These are phyloP conservation scores for Tuber microsphaerosporum DNA, from an alignment of 495 filamentous ascomycete species.

Conservation along the genomic window DNA sequence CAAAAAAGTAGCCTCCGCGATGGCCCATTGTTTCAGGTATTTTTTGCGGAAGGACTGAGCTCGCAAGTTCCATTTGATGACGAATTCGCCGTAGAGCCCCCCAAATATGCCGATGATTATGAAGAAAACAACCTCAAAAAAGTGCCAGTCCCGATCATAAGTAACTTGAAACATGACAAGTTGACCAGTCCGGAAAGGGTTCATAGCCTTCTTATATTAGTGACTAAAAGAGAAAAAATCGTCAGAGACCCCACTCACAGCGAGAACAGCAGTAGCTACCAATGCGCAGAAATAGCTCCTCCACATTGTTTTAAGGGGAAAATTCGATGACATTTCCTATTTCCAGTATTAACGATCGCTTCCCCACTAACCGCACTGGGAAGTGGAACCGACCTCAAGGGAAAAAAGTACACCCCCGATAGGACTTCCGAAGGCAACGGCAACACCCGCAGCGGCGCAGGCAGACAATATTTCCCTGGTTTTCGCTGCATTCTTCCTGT, in stretches of 20 bases:
- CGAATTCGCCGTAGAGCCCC: constrained; percentile 90
- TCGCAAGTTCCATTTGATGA: constrained; percentile 96
- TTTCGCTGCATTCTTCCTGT: constrained; percentile 86
- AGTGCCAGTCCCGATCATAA: constrained; percentile 96
- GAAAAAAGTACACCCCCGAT: constrained; percentile 97
- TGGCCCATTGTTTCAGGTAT: constrained; percentile 75
- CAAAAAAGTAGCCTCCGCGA: constrained; percentile 79
- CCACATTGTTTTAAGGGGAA: constrained; percentile 97
- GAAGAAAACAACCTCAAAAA: constrained; percentile 92
- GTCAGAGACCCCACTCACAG: constrained; percentile 48
- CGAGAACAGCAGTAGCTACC: constrained; percentile 87
- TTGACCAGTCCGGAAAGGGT: constrained; percentile 95
- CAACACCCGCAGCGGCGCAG: constrained; percentile 89
- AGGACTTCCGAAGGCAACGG: constrained; percentile 92
- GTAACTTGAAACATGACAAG: constrained; percentile 98
- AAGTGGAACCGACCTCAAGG: constrained; percentile 55
- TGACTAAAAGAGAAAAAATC: neutral
- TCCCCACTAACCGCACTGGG: neutral
- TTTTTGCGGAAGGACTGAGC: constrained; percentile 91
- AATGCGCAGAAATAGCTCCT: constrained; percentile 95
- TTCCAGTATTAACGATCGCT: neutral
- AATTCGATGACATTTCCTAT: constrained; percentile 93
- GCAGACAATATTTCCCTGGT: constrained; percentile 92
- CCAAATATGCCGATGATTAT: constrained; percentile 87
- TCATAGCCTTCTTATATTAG: constrained; percentile 58